Evolutionary conservation across 148 eudicot species (phyloP).

Genomic region (Rhododendron molle): DNA sequence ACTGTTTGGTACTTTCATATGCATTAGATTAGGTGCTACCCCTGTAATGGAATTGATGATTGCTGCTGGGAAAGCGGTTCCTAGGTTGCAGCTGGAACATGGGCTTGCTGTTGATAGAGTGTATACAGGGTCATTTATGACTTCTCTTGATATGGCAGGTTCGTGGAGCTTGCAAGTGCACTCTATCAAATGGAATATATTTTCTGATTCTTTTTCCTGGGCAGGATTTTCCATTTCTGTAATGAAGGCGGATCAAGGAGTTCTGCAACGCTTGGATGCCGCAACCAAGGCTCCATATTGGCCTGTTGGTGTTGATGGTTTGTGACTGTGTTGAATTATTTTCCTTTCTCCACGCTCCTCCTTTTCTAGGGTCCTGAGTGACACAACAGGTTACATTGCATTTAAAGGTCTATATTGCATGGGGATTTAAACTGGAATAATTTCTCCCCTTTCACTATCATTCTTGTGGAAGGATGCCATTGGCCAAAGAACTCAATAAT

Average conservation of each 20-base stretch:
- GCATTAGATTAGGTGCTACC: constrained; percentile 84
- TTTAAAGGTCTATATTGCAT: background rate
- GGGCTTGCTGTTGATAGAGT: constrained; percentile 98
- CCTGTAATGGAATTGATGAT: constrained; percentile 92
- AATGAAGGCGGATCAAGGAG: constrained; percentile 78
- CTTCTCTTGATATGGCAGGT: constrained; percentile 98
- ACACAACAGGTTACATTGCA: background rate
- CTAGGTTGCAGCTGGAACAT: constrained; percentile 86
- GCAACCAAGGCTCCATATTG: constrained; percentile 89
- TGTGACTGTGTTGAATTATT: constrained; percentile 18
- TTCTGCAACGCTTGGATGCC: constrained; percentile 71
- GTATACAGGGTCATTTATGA: constrained; percentile 95
- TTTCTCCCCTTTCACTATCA: background rate
- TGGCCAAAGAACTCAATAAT: constrained; percentile 15
- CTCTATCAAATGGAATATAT: constrained; percentile 8
- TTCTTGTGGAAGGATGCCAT: background rate
- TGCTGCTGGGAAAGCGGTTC: constrained; percentile 91
- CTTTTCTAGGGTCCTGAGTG: background rate
- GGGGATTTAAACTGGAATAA: background rate
- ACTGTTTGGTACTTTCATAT: constrained; percentile 8
- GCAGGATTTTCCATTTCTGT: constrained; percentile 86
- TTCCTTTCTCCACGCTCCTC: background rate
- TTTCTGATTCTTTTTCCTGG: constrained; percentile 15
- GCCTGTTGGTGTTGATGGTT: constrained; percentile 94
- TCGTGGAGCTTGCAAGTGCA: constrained; percentile 12